Evolutionary conservation across 2,329 filamentous ascomycete genomes (phyloP), one percentile per base, ranked within the genome.

Genomic region (Pseudogymnoascus sp.): DNA sequence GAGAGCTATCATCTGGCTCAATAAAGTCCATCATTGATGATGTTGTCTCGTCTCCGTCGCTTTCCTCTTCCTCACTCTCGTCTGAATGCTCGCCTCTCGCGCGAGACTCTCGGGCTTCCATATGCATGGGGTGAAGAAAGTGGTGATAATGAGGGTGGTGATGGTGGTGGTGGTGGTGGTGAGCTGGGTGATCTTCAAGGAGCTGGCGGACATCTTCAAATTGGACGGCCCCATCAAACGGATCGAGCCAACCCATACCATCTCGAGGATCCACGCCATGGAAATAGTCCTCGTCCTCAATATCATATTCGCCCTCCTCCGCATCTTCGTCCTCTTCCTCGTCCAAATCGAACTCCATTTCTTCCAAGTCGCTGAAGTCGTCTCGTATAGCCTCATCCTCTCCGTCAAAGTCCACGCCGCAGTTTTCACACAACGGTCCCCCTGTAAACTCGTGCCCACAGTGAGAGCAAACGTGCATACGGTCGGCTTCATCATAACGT

Each of bases 391-490:
- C 53, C 69, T 74, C 69, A 70, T 75, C 23, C 68, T 73, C 63
- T 73, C 74, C 62, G 72, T 80, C 79, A 21, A 79, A 75, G 60
- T 79, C 77, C 61, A 81, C 82, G 60, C 81, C 79, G 63, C 86
- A 89, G 18, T 78, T 75, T 21, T 70, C 66, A 68, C 86, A 90
- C 3, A 68, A 72, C 67, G 63, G 67, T 4, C 83, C 82, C 47
- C 85, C 84, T 70, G 85, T 83, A 56, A 89, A 76, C 72, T 89
- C 87, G 79, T 82, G 83, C 7, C 78, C 74, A 72, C 87, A 90
- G 2, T 75, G 66, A 1, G 85, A 85, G 71, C 87, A 90, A 66
- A 86, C 80, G 62, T 82, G 75, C 16, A 88, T 80, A 35, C 82
- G 80, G 70, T 89, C 86, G 69, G 80, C 79, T 35, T 80, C 75